Evolutionary conservation across 805 yeast species (phyloP).

Genomic region (Kockiozyma suomiensis): DNA sequence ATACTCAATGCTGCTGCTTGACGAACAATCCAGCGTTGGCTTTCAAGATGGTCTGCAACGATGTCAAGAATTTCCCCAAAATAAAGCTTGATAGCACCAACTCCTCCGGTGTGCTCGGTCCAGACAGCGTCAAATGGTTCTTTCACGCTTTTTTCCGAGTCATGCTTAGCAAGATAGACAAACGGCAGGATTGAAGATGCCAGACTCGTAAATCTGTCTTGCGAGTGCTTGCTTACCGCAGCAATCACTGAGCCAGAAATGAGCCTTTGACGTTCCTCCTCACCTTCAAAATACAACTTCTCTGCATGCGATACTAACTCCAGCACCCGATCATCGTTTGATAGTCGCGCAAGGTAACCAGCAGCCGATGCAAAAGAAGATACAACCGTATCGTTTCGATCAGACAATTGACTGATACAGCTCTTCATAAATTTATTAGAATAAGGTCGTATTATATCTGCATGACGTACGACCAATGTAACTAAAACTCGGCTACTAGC

Average conservation of each 20-base stretch:
- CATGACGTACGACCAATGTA: slow-evolving; percentile 61
- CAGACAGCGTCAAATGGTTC: slow-evolving; percentile 64
- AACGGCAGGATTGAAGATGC: slow-evolving; percentile 73
- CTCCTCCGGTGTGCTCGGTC: slow-evolving; percentile 78
- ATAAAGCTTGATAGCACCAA: slow-evolving; percentile 68
- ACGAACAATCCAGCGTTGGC: slow-evolving; percentile 64
- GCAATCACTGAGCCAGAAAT: slow-evolving; percentile 43
- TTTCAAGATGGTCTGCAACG: slow-evolving; percentile 53
- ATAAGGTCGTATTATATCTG: slow-evolving; percentile 49
- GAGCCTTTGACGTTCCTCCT: slow-evolving; percentile 50
- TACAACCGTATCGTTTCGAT: slow-evolving; percentile 71
- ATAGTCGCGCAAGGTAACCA: slow-evolving; percentile 73
- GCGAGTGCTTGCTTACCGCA: slow-evolving; percentile 67
- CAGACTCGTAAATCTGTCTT: slow-evolving; percentile 64
- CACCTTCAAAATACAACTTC: slow-evolving; percentile 62
- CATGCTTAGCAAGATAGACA: slow-evolving; percentile 76
- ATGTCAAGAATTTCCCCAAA: slow-evolving; percentile 65
- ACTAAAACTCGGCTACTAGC: slow-evolving; percentile 78
- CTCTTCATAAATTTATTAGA: slow-evolving; percentile 66
- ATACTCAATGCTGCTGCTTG: slow-evolving; percentile 71
- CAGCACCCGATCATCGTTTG: slow-evolving; percentile 55
- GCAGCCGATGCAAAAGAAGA: slow-evolving; percentile 76
- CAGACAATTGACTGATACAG: slow-evolving; percentile 61
- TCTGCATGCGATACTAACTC: slow-evolving; percentile 57
- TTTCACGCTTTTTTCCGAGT: slow-evolving; percentile 52